Base-by-base conservation (phyloP, 108 stramenopile species). In the Cyclotella sp. region DNA sequence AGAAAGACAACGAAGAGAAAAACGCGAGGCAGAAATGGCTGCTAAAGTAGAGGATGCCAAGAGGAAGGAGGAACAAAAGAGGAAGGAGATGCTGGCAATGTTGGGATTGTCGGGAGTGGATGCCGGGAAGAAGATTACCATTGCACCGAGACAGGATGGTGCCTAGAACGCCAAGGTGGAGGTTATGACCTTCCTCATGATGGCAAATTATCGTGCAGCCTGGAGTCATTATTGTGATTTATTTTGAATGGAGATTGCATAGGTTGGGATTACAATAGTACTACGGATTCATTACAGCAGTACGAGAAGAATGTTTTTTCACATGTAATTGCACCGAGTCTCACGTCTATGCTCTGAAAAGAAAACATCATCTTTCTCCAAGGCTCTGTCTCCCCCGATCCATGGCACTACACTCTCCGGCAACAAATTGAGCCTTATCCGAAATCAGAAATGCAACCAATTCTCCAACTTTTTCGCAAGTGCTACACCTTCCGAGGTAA, bases 51-150 rank as follows among this genome's bases (percentile, higher is more conserved):
- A 74, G 46, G 89, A 87, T 26, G 67, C 88, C n/a, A 85, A 80
- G 70, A 39, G 74, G 52, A 93, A 89, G 65, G 92, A 90, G 65
- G 70, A 83, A 45, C 84, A 90, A 15, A 85, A 85, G 30, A 77
- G 88, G 65, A 75, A 82, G 67, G 81, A 76, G 14, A 93, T 93
- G 92, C 59, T 93, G 24, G 77, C 88, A 43, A 73, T 77, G 85
- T 76, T 93, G 57, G 92, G 92, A 22, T 63, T 93, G 53, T 73
- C 87, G 8, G 76, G 78, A 13, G 63, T 92, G 24, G 78, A 86
- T 46, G 83, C 86, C 15, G 92, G 92, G 15, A 65, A 91, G 69
- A 93, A 93, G 77, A 89, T 91, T 53, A 73, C 61, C 26, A 91
- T 90, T 58, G 72, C 68, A 34, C 88, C 88, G 13, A 64, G 84